Evolutionary conservation across 2,329 filamentous ascomycete species (phyloP).

Genomic region (Hymenoscyphus repandus): DNA sequence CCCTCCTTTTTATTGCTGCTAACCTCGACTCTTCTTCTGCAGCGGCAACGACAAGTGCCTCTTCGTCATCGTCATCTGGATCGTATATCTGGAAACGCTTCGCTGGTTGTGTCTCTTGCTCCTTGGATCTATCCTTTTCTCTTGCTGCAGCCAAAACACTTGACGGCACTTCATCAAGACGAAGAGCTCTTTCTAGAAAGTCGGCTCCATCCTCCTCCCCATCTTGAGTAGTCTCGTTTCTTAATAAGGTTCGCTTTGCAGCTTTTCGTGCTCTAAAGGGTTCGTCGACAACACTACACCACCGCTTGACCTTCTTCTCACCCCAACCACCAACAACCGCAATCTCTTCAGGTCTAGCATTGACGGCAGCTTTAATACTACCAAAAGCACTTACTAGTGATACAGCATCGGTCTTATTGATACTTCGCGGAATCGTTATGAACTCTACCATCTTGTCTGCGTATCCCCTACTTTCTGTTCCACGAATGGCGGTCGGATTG

Average conservation of each 20-base stretch:
- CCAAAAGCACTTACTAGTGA: conserved; percentile 89
- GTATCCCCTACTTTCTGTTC: conserved; percentile 78
- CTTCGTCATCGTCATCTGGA: conserved; percentile 37
- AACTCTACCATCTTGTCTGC: conserved; percentile 87
- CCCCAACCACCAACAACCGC: conserved; percentile 87
- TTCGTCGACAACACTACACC: conserved; percentile 76
- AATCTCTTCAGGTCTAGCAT: conserved; percentile 82
- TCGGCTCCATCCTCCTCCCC: conserved; percentile 28
- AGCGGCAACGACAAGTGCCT: conserved; percentile 43
- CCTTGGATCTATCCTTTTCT: conserved; percentile 8
- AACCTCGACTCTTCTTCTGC: conserved; percentile 38
- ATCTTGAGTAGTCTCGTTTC: conserved; percentile 17
- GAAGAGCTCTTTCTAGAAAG: conserved; percentile 33
- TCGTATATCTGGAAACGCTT: conserved; percentile 37
- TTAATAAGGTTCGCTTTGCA: conserved; percentile 45
- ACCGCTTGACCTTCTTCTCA: conserved; percentile 86
- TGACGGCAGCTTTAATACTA: conserved; percentile 78
- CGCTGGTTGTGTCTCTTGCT: conserved; percentile 8
- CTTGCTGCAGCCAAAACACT: conserved; percentile 20
- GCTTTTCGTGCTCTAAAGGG: conserved; percentile 75
- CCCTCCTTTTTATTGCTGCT: conserved; percentile 26
- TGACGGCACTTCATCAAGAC: conserved; percentile 27
- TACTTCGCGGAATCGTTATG: conserved; percentile 78
- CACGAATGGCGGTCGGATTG: conserved; percentile 71
- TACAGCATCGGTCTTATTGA: conserved; percentile 94